phyloP scores from a whole-genome alignment of 257 asterid genomes.

The Solanum medicagineum region DNA sequence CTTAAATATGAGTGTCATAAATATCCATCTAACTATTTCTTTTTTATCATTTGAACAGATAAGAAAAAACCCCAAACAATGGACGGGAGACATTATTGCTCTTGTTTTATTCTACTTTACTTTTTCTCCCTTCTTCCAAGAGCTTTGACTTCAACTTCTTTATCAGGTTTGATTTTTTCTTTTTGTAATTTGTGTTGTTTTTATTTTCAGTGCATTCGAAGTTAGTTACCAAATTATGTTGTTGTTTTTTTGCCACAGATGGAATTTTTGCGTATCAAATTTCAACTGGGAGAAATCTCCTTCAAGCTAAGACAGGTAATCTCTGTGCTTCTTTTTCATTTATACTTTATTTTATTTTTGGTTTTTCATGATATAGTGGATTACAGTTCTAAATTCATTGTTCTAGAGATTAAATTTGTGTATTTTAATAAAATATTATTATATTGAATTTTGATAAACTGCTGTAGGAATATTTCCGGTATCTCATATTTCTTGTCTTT shows the following conservation, averaged over 20 bases:
- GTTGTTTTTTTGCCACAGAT: neutral
- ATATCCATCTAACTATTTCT: neutral
- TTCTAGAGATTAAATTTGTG: neutral
- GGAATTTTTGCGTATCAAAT: neutral
- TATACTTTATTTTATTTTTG: neutral
- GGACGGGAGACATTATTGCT: neutral
- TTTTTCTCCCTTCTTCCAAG: neutral
- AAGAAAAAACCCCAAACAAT: neutral
- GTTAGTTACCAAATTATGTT: neutral
- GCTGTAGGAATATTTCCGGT: neutral
- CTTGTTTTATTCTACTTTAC: neutral
- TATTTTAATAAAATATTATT: neutral
- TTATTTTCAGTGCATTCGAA: neutral
- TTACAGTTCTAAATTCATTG: neutral
- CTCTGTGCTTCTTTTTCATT: neutral
- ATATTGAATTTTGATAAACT: neutral
- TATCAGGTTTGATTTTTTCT: neutral
- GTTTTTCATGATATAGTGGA: neutral
- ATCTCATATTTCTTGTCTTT: neutral
- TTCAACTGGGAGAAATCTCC: slow-evolving; percentile 1
- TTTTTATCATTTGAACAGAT: neutral
- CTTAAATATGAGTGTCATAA: neutral
- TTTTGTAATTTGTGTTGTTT: neutral
- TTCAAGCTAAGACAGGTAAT: neutral
- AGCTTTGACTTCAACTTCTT: neutral